Percentiles rank a stretch among this genome's conserved stretches.
Conservation (phyloP, 257 asterid genomes). For the Solanum chaucha region DNA sequence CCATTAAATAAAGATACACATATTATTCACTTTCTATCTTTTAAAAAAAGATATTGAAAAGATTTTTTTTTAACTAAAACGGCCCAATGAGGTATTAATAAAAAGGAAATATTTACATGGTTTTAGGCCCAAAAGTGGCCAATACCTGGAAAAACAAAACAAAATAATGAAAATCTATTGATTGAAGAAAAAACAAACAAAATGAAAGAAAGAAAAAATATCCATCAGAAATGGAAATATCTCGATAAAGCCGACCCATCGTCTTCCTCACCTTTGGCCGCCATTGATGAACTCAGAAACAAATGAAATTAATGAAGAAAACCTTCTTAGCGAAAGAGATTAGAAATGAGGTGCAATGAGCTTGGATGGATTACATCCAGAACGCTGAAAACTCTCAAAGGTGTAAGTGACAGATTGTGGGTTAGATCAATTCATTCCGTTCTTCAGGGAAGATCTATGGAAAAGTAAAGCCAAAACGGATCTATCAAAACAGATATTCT, state of each 20-base stretch:
- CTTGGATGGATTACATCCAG: not conserved
- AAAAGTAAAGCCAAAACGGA: not conserved
- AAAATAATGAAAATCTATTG: no score
- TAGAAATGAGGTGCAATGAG: not conserved
- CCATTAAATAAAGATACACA: not conserved
- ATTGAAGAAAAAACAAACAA: not conserved
- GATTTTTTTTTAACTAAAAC: no score
- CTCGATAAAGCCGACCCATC: not conserved
- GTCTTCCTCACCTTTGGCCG: not conserved
- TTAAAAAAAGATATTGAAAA: not conserved
- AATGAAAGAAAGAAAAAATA: not conserved
- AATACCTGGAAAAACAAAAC: not conserved
- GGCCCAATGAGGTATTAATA: not conserved
- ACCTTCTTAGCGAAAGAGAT: not conserved
- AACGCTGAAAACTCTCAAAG: not conserved
- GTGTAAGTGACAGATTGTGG: not conserved
- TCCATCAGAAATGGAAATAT: not conserved
- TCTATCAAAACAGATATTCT: no score
- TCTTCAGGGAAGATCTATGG: not conserved
- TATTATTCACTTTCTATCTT: not conserved
- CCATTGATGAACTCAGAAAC: not conserved
- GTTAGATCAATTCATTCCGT: not conserved
- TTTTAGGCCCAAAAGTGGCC: not conserved
- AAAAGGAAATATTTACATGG: not conserved
- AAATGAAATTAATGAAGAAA: not conserved